A percentile compares a stretch with the other conserved stretches of the same genome.
phyloP scores from a whole-genome alignment of 2,329 filamentous ascomycete species.

The Parastagonospora avenae region DNA sequence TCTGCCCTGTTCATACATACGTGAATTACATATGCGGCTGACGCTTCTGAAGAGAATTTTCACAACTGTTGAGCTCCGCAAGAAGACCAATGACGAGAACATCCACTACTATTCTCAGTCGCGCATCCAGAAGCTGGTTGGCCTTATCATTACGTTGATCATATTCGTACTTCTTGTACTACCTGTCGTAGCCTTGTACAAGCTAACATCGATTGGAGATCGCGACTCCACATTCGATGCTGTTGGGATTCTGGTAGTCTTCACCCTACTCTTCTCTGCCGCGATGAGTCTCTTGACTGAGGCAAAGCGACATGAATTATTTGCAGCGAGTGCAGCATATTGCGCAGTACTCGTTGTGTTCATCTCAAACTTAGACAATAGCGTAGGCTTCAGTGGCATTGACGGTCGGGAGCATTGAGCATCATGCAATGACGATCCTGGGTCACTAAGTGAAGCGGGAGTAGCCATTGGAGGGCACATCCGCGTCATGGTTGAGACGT shows the following conservation, averaged over 20 bases:
- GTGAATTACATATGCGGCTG: too few species aligned
- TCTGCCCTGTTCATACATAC: neutral
- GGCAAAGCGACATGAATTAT: constrained; percentile 43
- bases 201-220: constrained; percentile 32
- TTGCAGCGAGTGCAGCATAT: constrained; percentile 44
- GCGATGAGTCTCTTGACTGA: constrained; percentile 42
- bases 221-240: constrained; percentile 43
- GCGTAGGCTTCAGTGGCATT: too few species aligned
- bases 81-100: constrained; percentile 31
- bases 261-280: constrained; percentile 43
- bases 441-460: too few species aligned
- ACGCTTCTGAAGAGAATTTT: too few species aligned
- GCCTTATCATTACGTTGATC: constrained; percentile 43
- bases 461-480: too few species aligned
- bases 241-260: constrained; percentile 48
- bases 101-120: constrained; percentile 39
- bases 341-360: constrained; percentile 47
- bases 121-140: constrained; percentile 42
- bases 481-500: too few species aligned
- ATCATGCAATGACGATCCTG: too few species aligned
- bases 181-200: constrained; percentile 46
- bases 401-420: too few species aligned
- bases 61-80: constrained; percentile 27
- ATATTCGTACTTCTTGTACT: constrained; percentile 46
- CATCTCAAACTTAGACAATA: constrained; percentile 43